Evolutionary conservation across 1,139 yeast species (phyloP).

Genomic region (Oligophagozyma castellii): DNA sequence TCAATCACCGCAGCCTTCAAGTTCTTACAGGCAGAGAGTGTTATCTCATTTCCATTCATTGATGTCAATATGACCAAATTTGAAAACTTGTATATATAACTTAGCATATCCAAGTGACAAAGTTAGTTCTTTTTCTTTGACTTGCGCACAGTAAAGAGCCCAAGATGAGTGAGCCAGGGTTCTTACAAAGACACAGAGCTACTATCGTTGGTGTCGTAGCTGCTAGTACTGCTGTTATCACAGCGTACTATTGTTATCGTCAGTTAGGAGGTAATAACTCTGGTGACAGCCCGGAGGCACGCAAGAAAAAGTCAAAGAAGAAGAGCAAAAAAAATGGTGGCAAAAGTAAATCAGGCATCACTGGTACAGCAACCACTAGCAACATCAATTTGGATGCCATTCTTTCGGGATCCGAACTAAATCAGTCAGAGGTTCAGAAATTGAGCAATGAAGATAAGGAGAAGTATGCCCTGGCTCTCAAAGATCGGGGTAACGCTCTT

Average conservation of each 20-base stretch:
- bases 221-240: slow-evolving; percentile 46
- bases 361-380: slow-evolving; percentile 17
- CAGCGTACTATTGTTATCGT: slow-evolving; percentile 36
- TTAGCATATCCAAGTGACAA: no score
- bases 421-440: neutral
- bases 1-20: no score
- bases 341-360: slow-evolving; percentile 30
- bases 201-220: slow-evolving; percentile 52
- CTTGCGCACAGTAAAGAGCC: no score
- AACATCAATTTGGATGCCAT: neutral
- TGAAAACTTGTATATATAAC: no score
- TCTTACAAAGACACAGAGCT: slow-evolving; percentile 40
- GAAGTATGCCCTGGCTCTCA: slow-evolving; percentile 60
- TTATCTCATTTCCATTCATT: no score
- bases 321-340: slow-evolving; percentile 30
- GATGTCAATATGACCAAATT: no score
- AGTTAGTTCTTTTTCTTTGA: no score
- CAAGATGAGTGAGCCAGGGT: slow-evolving; percentile 23
- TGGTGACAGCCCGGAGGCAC: slow-evolving; percentile 4
- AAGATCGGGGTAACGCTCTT: slow-evolving; percentile 74
- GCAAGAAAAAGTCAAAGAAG: slow-evolving; percentile 19
- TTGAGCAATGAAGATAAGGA: slow-evolving; percentile 40
- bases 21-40: no score
- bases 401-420: neutral
- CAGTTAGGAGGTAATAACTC: slow-evolving; percentile 8